phyloP scores from a whole-genome alignment of 495 filamentous ascomycete genomes.

The Podospora anserina region DNA sequence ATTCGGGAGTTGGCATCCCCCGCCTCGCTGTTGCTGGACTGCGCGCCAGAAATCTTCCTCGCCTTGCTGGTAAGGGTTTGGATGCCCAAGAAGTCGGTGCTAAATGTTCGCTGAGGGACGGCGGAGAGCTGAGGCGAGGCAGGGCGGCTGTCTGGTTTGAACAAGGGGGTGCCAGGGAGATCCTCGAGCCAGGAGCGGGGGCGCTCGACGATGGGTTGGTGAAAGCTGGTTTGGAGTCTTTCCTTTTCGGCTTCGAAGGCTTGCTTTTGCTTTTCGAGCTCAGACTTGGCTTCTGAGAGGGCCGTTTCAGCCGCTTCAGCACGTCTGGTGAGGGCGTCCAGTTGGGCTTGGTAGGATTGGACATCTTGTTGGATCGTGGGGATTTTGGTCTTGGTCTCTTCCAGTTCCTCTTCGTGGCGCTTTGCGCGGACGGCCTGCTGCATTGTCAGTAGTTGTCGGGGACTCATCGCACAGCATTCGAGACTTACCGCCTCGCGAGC shows the following conservation, averaged over 20 bases:
- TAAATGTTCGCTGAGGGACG: slow-evolving; percentile 43
- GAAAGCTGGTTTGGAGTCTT: slow-evolving; percentile 58
- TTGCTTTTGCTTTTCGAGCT: slow-evolving; percentile 49
- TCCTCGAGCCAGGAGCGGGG: slow-evolving; percentile 70
- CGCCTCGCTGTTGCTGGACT: slow-evolving; percentile 44
- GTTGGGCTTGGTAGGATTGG: slow-evolving; percentile 57
- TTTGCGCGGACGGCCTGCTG: slow-evolving; percentile 68
- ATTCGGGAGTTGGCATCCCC: slow-evolving; percentile 25
- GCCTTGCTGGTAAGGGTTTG: slow-evolving; percentile 41
- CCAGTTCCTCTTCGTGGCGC: slow-evolving; percentile 78
- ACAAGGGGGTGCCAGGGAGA: slow-evolving; percentile 34
- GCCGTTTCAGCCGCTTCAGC: slow-evolving; percentile 65
- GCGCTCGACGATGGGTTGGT: slow-evolving; percentile 64
- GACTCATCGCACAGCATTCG: background rate
- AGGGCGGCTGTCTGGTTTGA: slow-evolving; percentile 44
- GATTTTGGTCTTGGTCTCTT: slow-evolving; percentile 62
- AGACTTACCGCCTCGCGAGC: slow-evolving; percentile 74
- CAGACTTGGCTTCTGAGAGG: slow-evolving; percentile 47
- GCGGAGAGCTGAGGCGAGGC: slow-evolving; percentile 44
- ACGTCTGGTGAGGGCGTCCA: slow-evolving; percentile 60
- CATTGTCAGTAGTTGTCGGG: slow-evolving; percentile 26
- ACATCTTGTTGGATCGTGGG: slow-evolving; percentile 56
- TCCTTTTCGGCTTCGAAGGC: slow-evolving; percentile 71
- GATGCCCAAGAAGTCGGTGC: slow-evolving; percentile 46
- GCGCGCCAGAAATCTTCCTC: slow-evolving; percentile 42